A percentile compares a stretch with the other conserved stretches of the same genome.
Evolutionary conservation across 495 filamentous ascomycete genomes (phyloP).

Genomic region (Talaromyces nanjingensis): DNA sequence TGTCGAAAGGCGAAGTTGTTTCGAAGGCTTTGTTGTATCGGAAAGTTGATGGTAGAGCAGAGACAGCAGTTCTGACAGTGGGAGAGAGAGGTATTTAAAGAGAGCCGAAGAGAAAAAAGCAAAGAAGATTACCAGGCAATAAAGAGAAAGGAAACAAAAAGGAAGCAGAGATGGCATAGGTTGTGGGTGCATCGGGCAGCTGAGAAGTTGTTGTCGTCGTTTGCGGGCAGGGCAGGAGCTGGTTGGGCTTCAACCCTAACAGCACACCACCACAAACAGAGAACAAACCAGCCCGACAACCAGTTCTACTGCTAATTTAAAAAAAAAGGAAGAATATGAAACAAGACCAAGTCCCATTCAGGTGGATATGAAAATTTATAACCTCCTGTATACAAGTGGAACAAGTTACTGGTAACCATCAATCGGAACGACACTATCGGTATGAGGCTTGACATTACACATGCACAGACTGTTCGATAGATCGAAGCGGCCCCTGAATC

Average conservation of each 20-base stretch:
- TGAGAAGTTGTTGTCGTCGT: background rate
- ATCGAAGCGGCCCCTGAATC: background rate
- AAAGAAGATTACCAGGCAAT: background rate
- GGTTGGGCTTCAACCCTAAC: constrained; percentile 5
- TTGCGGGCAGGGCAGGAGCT: background rate
- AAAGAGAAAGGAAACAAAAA: background rate
- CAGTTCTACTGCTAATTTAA: background rate
- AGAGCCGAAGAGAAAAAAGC: background rate
- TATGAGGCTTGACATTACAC: background rate
- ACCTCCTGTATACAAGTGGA: background rate
- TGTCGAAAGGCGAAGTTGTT: background rate
- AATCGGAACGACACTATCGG: background rate
- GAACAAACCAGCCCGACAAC: background rate
- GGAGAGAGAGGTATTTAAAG: background rate
- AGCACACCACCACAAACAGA: background rate
- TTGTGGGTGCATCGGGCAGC: background rate
- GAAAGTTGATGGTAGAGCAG: background rate
- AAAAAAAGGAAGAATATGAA: background rate
- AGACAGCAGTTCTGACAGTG: background rate
- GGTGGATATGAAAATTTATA: background rate
- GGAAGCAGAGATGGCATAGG: background rate
- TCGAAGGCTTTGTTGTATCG: background rate
- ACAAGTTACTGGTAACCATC: background rate
- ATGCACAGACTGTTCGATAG: background rate
- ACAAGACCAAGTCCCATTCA: background rate